Base-by-base conservation (phyloP, 1,284 basidiomycete genomes). In the Boletus mariae region DNA sequence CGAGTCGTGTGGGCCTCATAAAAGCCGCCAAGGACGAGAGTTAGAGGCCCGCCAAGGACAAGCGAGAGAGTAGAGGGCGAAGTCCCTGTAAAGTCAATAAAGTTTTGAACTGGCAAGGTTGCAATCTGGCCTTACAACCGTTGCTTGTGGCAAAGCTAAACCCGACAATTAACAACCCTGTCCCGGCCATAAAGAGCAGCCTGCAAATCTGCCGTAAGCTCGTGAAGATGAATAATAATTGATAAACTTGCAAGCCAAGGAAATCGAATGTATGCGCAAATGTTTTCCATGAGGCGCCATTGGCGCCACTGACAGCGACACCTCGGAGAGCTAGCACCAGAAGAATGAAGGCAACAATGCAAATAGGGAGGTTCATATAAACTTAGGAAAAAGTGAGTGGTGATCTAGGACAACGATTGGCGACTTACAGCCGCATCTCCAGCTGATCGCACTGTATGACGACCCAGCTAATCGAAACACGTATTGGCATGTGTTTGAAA, bases 351-450 rank as follows among this genome's bases (percentile, higher is more conserved):
- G 85, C 83, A 25, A 82, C 60, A 28, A 80, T 66, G 63, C 85
- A 87, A 49, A 90, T 71, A n/a, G 89, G 89, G 45, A 91, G 73
- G 71, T 91, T 92, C 62, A 92, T 75, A 65, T 82, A 90, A 67
- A 92, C 90, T 90, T 51, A 38, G 42, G 34, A 29, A 28, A 57
- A 45, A 50, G 55, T 46, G 44, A 68, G 53, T 35, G 32, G 52
- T 20, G 40, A 45, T 45, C 51, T 34, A 38, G 35, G 5, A 45
- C 13, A 34, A 49, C 25, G 10, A n/a, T 51, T 34, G 28, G 37
- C 23, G 23, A 78, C 88, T 72, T 71, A 91, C 89, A 91, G 55
- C 80, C 85, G 84, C 86, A 90, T 77, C 89, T 77, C 88, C 88
- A 91, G 61, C 73, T 82, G 46, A 84, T 58, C 49, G 56, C 61